These are phyloP conservation scores for Umbelopsis sp. DNA, from an alignment of 192 early-diverging fungal species.

Conservation along the genomic window DNA sequence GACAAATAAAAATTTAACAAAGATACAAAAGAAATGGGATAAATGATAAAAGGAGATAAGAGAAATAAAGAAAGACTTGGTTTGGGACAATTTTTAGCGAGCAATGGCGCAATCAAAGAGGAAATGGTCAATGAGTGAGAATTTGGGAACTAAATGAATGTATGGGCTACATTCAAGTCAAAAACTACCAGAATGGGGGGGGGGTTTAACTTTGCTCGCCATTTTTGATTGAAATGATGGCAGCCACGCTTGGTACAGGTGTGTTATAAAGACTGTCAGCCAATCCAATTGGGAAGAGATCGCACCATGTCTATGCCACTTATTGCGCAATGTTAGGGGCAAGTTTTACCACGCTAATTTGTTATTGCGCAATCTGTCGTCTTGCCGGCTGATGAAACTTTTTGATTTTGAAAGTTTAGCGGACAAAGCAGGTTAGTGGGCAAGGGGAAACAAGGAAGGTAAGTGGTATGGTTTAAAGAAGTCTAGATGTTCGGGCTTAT, in stretches of 20 bases:
- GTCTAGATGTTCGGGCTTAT: background rate
- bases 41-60: background rate
- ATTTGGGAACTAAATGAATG: background rate
- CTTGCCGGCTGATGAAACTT: background rate
- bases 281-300: background rate
- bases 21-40: background rate
- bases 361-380: conserved; percentile 16
- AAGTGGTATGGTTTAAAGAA: no score
- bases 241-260: background rate
- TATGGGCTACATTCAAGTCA: background rate
- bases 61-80: background rate
- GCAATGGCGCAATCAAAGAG: background rate
- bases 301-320: background rate
- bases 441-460: no score
- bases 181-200: background rate
- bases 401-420: background rate
- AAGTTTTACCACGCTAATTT: conserved; percentile 15
- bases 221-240: conserved; percentile 14
- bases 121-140: background rate
- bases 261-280: background rate
- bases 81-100: no score
- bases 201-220: background rate
- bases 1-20: background rate
- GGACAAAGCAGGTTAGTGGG: background rate
- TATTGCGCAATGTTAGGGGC: background rate